Conservation (phyloP, 2,329 filamentous ascomycete species). For the Calonectria crousiana region DNA sequence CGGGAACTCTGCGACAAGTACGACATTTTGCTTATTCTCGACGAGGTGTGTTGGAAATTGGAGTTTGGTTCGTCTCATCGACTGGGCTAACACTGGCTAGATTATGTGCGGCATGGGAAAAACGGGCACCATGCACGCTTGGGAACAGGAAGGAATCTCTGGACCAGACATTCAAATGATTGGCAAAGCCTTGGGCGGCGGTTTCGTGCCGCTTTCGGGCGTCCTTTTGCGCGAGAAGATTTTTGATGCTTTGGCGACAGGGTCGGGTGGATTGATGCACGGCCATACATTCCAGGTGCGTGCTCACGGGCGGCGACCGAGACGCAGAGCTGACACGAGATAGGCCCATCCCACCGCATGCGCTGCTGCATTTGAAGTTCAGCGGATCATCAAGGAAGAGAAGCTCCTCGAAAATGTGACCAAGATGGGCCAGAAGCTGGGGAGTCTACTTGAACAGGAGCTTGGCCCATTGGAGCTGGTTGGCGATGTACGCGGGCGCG, state of each 20-base stretch:
- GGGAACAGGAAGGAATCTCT: constrained; percentile 34
- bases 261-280: constrained; percentile 14
- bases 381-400: constrained; percentile 14
- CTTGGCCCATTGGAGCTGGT: constrained; percentile 8
- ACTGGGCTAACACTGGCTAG: constrained; percentile 8
- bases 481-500: constrained; percentile 20
- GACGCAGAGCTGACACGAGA: background rate
- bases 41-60: constrained; percentile 33
- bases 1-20: constrained; percentile 75
- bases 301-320: background rate
- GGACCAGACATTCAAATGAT: constrained; percentile 35
- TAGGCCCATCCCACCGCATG: constrained; percentile 24
- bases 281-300: constrained; percentile 23
- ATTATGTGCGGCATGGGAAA: constrained; percentile 43
- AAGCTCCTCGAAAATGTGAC: constrained; percentile 11
- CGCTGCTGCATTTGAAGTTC: constrained; percentile 17
- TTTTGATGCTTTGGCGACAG: constrained; percentile 15
- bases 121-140: constrained; percentile 37
- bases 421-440: constrained; percentile 15
- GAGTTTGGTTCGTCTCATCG: background rate
- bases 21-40: constrained; percentile 78
- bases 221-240: constrained; percentile 24
- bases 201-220: constrained; percentile 30
- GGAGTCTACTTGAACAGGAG: background rate
- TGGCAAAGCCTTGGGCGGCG: constrained; percentile 33